phyloP scores from a whole-genome alignment of 257 asterid species.

The Capsicum rhomboideum region DNA sequence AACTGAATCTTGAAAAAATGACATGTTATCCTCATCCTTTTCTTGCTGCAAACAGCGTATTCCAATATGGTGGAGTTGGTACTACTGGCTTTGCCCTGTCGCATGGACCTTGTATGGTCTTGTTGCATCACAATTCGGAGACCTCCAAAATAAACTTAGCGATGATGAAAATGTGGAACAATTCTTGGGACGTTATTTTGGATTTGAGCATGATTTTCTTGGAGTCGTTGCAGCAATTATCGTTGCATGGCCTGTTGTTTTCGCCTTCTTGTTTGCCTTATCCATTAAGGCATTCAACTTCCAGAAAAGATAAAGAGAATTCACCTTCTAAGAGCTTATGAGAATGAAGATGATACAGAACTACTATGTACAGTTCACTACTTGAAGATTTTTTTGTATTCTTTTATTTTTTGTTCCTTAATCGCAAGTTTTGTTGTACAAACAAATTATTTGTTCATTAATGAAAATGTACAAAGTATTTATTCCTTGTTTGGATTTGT shows the following conservation, averaged over 20 bases:
- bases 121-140: conserved; percentile 35
- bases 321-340: background rate
- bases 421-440: background rate
- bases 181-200: conserved; percentile 38
- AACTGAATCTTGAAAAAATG: background rate
- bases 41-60: conserved; percentile 14
- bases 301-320: conserved; percentile 35
- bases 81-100: conserved; percentile 34
- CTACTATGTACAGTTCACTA: background rate
- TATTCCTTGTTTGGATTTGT: background rate
- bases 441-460: background rate
- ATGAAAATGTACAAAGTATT: background rate
- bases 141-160: conserved; percentile 1
- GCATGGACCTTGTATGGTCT: conserved; percentile 47
- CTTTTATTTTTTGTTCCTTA: background rate
- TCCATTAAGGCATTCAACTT: conserved; percentile 44
- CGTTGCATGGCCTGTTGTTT: conserved; percentile 23
- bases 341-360: background rate
- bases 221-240: conserved; percentile 32
- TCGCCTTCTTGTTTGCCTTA: conserved; percentile 34
- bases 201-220: conserved; percentile 44
- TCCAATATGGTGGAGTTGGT: conserved; percentile 66
- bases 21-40: background rate
- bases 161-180: conserved; percentile 22
- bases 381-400: background rate